These are phyloP conservation scores for Rhododendron ferrugineum DNA, from an alignment of 148 eudicot genomes.

Conservation along the genomic window DNA sequence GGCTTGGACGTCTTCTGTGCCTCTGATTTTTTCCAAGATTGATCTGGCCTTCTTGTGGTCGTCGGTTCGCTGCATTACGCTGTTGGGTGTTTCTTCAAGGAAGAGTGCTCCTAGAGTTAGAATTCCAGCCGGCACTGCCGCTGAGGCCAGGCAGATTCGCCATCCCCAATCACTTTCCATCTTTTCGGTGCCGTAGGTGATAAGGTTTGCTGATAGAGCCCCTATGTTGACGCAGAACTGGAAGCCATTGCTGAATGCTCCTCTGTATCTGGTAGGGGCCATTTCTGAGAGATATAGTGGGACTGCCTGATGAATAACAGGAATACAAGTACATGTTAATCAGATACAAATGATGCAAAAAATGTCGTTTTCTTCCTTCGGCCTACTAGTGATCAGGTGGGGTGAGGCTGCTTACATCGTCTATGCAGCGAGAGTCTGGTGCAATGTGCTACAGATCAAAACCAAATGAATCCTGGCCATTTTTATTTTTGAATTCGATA, in stretches of 20 bases:
- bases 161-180: conserved; percentile 30
- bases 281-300: conserved; percentile 36
- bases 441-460: no score
- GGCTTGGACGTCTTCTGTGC: conserved; percentile 29
- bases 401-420: neutral
- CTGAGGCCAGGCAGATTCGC: conserved; percentile 15
- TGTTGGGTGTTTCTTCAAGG: conserved; percentile 39
- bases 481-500: neutral
- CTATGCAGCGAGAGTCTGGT: no score
- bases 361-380: neutral
- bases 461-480: no score
- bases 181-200: conserved; percentile 32
- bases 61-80: conserved; percentile 25
- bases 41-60: conserved; percentile 19
- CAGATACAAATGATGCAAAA: neutral
- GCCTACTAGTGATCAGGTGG: neutral
- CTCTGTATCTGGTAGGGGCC: conserved; percentile 35
- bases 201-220: conserved; percentile 23
- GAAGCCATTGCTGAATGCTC: conserved; percentile 20
- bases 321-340: no score
- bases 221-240: conserved; percentile 2
- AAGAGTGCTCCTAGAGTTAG: conserved; percentile 27
- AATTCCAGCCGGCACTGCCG: conserved; percentile 21
- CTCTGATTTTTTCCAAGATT: conserved; percentile 26
- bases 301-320: neutral